These are phyloP conservation scores for Xylaria grammica DNA, from an alignment of 495 filamentous ascomycete species.

Conservation along the genomic window DNA sequence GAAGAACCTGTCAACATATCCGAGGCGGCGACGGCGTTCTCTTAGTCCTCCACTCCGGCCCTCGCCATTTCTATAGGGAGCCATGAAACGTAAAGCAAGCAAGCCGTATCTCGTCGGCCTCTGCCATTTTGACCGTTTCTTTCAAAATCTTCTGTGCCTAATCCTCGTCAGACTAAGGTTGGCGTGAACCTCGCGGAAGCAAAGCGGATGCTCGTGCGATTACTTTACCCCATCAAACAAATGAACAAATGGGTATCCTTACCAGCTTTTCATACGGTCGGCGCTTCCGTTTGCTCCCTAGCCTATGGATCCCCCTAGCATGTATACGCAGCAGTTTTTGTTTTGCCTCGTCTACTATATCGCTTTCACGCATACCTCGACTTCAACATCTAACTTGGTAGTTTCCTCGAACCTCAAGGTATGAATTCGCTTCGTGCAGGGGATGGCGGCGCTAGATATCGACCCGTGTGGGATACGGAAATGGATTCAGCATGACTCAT, in stretches of 20 bases:
- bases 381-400: neutral
- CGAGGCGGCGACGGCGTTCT: neutral
- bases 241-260: neutral
- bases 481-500: neutral
- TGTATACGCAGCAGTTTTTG: neutral
- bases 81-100: neutral
- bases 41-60: neutral
- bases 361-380: too few relatives aligned
- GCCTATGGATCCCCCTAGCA: too few relatives aligned
- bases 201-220: slow-evolving; percentile 5
- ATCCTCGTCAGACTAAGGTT: neutral
- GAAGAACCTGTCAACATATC: too few relatives aligned
- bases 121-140: neutral
- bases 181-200: neutral
- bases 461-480: neutral
- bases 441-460: neutral
- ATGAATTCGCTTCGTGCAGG: neutral
- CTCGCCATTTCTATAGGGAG: neutral
- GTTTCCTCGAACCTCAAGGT: neutral
- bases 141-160: slow-evolving; percentile 11
- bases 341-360: neutral
- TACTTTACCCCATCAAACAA: neutral
- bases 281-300: neutral
- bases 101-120: neutral
- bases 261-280: neutral